Evolutionary conservation across 163 green algal species (phyloP).

Genomic region (Dunaliella salina): DNA sequence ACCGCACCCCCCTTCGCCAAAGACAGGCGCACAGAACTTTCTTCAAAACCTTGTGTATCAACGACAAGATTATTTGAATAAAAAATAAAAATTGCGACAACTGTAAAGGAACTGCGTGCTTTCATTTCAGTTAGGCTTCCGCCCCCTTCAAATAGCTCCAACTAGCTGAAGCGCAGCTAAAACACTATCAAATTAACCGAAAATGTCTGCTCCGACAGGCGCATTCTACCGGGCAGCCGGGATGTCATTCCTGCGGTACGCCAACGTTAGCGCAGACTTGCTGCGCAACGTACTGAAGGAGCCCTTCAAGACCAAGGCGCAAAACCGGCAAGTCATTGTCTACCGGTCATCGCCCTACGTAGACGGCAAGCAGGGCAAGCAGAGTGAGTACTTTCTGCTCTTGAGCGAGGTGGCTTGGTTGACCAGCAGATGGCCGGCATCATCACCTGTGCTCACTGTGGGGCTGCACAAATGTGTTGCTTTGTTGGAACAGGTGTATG

Average conservation of each 20-base stretch:
- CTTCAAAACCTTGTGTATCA: no score
- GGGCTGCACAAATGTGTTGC: background rate
- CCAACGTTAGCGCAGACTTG: conserved; percentile 86
- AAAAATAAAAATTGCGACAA: no score
- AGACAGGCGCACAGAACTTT: no score
- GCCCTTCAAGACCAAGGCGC: conserved; percentile 75
- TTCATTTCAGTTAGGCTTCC: no score
- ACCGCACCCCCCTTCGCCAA: no score
- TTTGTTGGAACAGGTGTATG: background rate
- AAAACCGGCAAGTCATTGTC: conserved; percentile 68
- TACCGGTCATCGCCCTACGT: conserved; percentile 67
- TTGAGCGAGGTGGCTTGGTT: background rate
- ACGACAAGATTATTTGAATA: no score
- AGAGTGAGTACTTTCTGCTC: conserved; percentile 47
- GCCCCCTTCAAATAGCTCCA: no score
- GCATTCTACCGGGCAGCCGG: conserved; percentile 82
- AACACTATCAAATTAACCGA: background rate
- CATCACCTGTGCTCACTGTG: background rate
- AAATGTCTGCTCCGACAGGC: conserved; percentile 18
- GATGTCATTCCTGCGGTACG: conserved; percentile 83
- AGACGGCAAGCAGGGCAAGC: conserved; percentile 67
- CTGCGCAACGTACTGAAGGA: conserved; percentile 85
- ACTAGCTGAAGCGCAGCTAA: background rate
- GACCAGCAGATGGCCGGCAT: background rate
- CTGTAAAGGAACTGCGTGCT: no score